A percentile compares a stretch with the other conserved stretches of the same genome.
These are phyloP conservation scores for Lobosporangium transversale DNA, from an alignment of 192 early-diverging fungal genomes.

Conservation along the genomic window DNA sequence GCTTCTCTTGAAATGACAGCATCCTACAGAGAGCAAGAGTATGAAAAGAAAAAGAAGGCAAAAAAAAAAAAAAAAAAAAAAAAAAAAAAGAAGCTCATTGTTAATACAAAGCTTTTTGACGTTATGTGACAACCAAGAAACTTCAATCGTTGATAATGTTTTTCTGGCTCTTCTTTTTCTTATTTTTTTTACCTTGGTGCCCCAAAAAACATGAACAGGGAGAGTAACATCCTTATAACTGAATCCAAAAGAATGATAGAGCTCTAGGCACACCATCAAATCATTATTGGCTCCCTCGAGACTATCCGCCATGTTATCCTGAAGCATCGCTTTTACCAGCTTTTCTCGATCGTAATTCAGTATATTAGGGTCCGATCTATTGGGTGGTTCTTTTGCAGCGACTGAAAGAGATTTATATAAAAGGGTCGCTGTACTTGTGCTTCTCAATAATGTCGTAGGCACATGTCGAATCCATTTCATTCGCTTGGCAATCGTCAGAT, in stretches of 20 bases:
- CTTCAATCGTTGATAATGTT: neutral
- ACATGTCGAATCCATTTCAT: constrained; percentile 57
- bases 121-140: neutral
- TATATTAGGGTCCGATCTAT: constrained; percentile 39
- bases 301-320: constrained; percentile 53
- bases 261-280: constrained; percentile 52
- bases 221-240: constrained; percentile 56
- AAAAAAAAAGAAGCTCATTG: neutral
- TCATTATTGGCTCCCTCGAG: constrained; percentile 55
- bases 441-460: constrained; percentile 50
- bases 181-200: constrained; percentile 48
- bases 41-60: constrained; percentile 1
- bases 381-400: constrained; percentile 46
- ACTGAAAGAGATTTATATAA: constrained; percentile 51
- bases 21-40: constrained; percentile 32
- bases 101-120: neutral
- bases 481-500: constrained; percentile 50
- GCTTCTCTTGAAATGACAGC: constrained; percentile 52
- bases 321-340: constrained; percentile 50
- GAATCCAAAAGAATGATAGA: constrained; percentile 53
- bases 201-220: constrained; percentile 57
- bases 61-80: neutral
- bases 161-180: neutral
- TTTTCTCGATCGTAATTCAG: constrained; percentile 50
- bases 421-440: constrained; percentile 45